Percentiles rank a stretch among this genome's conserved stretches.
These are phyloP conservation scores for Dictyostelium citrinum DNA, from an alignment of 78 protist species.

Conservation along the genomic window DNA sequence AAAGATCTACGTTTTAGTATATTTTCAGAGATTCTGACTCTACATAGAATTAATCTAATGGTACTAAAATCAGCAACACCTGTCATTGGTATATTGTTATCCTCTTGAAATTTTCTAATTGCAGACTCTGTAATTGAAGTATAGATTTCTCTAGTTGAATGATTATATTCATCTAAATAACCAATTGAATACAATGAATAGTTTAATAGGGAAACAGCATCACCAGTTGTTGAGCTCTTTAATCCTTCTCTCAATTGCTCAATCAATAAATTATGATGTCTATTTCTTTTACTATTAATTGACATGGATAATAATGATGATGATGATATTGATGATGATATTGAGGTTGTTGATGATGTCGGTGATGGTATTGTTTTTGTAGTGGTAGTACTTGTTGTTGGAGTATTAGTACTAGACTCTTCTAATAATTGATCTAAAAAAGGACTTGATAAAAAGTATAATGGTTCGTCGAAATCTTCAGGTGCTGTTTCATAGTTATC, in stretches of 20 bases:
- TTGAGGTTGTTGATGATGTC: not conserved
- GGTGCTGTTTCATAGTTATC: slow-evolving; percentile 62
- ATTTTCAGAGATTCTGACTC: not conserved
- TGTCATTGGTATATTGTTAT: slow-evolving; percentile 3
- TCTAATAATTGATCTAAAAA: slow-evolving; percentile 24
- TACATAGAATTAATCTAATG: slow-evolving; percentile 2
- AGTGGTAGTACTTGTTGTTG: not conserved
- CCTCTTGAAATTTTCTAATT: slow-evolving; percentile 36
- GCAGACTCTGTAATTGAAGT: slow-evolving; percentile 29
- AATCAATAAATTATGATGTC: not conserved
- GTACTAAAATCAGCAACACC: slow-evolving; percentile 50
- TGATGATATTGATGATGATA: not conserved
- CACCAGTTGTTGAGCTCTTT: not conserved
- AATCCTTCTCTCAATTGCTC: slow-evolving; percentile 57
- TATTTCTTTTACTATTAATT: slow-evolving; percentile 1
- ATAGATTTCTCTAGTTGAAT: not conserved
- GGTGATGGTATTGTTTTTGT: slow-evolving; percentile 7
- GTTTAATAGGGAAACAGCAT: slow-evolving; percentile 24
- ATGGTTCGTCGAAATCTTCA: slow-evolving; percentile 62
- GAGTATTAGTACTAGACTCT: not conserved
- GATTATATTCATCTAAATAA: slow-evolving; percentile 19
- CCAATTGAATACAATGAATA: slow-evolving; percentile 32
- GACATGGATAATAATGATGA: not conserved
- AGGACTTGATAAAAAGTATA: slow-evolving; percentile 16
- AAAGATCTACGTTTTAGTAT: not conserved